A percentile compares a stretch with the other conserved stretches of the same genome.
phyloP scores from a whole-genome alignment of 2,329 filamentous ascomycete genomes.

The Claviceps purpurea region DNA sequence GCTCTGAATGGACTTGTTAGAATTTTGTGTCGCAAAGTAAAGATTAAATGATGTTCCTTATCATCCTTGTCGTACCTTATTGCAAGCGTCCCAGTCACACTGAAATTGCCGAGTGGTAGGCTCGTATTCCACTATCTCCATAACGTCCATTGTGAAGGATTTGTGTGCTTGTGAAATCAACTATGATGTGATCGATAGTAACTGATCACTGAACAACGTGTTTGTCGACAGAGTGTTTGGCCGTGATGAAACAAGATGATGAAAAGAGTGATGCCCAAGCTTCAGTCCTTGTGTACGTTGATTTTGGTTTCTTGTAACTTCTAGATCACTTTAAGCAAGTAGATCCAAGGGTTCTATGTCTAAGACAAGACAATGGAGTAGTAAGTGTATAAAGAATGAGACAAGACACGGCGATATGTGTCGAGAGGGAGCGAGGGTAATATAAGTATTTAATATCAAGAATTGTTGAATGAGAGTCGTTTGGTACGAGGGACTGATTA shows the following conservation, averaged over 20 bases:
- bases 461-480: not conserved
- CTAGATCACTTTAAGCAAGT: not conserved
- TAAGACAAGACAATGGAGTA: not conserved
- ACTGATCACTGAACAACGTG: not conserved
- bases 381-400: not conserved
- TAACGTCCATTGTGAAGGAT: constrained; percentile 39
- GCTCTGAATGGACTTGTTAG: constrained; percentile 30
- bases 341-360: not conserved
- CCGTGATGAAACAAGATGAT: not conserved
- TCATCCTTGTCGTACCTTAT: constrained; percentile 34
- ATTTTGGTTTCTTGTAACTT: too few species aligned
- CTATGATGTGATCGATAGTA: not conserved
- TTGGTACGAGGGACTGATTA: constrained; percentile 1
- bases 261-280: not conserved
- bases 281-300: too few species aligned
- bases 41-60: not conserved
- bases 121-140: constrained; percentile 53
- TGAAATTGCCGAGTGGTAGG: constrained; percentile 47
- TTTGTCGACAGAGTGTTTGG: not conserved
- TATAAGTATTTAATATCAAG: not conserved
- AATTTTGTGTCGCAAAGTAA: not conserved
- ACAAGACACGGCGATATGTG: not conserved
- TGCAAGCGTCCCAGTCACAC: constrained; percentile 50
- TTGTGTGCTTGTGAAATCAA: not conserved
- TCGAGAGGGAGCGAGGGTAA: not conserved